Percentiles rank a stretch among this genome's conserved stretches.
phyloP scores from a whole-genome alignment of 2,329 filamentous ascomycete genomes.

The Beauveria caledonica region DNA sequence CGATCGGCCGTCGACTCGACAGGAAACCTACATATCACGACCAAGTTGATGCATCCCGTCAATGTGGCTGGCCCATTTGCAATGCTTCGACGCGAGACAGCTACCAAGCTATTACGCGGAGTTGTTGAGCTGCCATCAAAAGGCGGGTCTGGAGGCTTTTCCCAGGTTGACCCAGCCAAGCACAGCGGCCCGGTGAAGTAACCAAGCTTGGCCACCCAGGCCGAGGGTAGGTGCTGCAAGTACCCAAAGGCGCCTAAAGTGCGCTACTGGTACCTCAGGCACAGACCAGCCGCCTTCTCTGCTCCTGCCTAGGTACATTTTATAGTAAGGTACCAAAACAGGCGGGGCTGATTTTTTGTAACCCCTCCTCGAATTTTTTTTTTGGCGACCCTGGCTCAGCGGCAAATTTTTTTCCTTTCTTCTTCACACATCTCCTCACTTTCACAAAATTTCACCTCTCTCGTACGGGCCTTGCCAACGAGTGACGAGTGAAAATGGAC shows the following conservation, averaged over 20 bases:
- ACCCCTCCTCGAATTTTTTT: conserved; percentile 13
- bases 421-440: conserved; percentile 6
- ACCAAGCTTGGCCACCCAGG: too few relatives aligned
- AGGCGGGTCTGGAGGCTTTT: too few relatives aligned
- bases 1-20: too few relatives aligned
- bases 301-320: not conserved
- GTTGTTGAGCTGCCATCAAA: too few relatives aligned
- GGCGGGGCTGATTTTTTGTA: conserved; percentile 9
- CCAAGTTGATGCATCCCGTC: too few relatives aligned
- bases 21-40: too few relatives aligned
- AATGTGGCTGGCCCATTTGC: too few relatives aligned
- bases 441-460: conserved; percentile 1
- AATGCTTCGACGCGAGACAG: too few relatives aligned
- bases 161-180: too few relatives aligned
- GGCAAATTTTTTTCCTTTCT: conserved; percentile 5
- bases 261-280: not conserved
- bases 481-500: conserved; percentile 28
- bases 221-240: not conserved
- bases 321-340: conserved; percentile 4
- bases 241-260: not conserved
- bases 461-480: conserved; percentile 2
- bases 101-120: too few relatives aligned
- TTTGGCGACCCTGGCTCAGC: conserved; percentile 10
- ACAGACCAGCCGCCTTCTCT: not conserved
- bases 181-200: too few relatives aligned